A percentile compares a stretch with the other conserved stretches of the same genome.
These are phyloP conservation scores for Coelastrella sp. DNA, from an alignment of 139 green algal genomes.

Conservation along the genomic window DNA sequence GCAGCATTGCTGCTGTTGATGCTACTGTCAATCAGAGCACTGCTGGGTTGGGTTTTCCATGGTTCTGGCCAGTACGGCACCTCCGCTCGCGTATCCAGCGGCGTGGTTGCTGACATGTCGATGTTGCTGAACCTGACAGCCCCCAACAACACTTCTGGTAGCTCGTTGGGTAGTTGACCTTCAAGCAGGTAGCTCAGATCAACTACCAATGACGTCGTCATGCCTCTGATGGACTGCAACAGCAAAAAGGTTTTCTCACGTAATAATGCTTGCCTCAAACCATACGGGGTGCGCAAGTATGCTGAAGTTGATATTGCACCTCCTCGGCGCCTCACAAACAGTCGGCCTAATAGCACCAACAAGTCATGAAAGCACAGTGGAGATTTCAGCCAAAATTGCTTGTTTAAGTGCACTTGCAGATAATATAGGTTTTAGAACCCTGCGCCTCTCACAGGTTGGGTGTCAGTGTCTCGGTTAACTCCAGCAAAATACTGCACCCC, in stretches of 20 bases:
- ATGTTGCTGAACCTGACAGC: constrained; percentile 40
- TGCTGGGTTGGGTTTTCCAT: not conserved
- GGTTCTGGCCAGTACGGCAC: constrained; percentile 30
- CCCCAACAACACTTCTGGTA: constrained; percentile 65
- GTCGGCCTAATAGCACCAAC: not conserved
- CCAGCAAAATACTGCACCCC: too few relatives aligned
- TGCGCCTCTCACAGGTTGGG: too few relatives aligned
- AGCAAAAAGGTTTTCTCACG: not conserved
- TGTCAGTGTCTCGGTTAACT: too few relatives aligned
- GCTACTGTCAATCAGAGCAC: not conserved
- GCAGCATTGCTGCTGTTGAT: not conserved
- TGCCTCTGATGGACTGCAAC: constrained; percentile 49
- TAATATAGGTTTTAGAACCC: too few relatives aligned
- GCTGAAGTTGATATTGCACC: too few relatives aligned
- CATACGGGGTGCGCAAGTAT: too few relatives aligned
- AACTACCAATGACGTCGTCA: constrained; percentile 49
- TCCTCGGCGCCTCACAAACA: too few relatives aligned
- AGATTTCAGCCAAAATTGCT: too few relatives aligned
- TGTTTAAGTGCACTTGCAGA: too few relatives aligned
- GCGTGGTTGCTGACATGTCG: constrained; percentile 22
- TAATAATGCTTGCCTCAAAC: too few relatives aligned
- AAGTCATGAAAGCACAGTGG: too few relatives aligned
- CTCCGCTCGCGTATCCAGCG: constrained; percentile 31
- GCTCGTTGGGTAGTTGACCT: constrained; percentile 52
- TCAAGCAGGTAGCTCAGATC: constrained; percentile 61